A percentile compares a stretch with the other conserved stretches of the same genome.
These are phyloP conservation scores for Lipomyces kockii DNA, from an alignment of 805 yeast genomes.

Conservation along the genomic window DNA sequence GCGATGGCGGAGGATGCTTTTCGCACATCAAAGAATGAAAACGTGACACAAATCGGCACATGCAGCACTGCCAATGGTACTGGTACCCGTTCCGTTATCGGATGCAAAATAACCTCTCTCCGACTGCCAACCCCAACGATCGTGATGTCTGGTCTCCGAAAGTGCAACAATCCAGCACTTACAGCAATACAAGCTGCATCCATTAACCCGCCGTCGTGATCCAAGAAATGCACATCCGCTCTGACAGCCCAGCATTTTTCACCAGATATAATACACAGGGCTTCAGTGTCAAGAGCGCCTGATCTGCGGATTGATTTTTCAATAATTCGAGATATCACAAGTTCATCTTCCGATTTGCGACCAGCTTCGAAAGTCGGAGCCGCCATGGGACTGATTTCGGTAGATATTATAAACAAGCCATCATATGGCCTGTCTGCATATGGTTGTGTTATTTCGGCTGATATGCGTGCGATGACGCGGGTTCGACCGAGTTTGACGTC, in stretches of 20 bases:
- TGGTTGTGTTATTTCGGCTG: slow-evolving; percentile 78
- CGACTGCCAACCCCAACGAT: slow-evolving; percentile 49
- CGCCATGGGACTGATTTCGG: slow-evolving; percentile 91
- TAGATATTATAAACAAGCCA: slow-evolving; percentile 80
- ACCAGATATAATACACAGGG: slow-evolving; percentile 89
- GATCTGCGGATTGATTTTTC: slow-evolving; percentile 93
- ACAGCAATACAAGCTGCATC: slow-evolving; percentile 92
- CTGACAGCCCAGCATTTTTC: slow-evolving; percentile 87
- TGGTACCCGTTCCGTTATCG: slow-evolving; percentile 79
- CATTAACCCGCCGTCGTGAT: slow-evolving; percentile 90
- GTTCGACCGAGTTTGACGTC: slow-evolving; percentile 81
- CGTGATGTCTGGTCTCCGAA: slow-evolving; percentile 79
- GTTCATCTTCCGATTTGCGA: slow-evolving; percentile 76
- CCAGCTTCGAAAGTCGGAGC: slow-evolving; percentile 78
- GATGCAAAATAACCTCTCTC: slow-evolving; percentile 57
- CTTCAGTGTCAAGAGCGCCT: slow-evolving; percentile 87
- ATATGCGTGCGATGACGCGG: slow-evolving; percentile 67
- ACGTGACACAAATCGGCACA: slow-evolving; percentile 86
- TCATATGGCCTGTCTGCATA: slow-evolving; percentile 92
- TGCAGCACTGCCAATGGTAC: slow-evolving; percentile 84
- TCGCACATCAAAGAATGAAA: slow-evolving; percentile 63
- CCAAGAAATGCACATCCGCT: slow-evolving; percentile 86
- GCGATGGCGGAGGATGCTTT: slow-evolving; percentile 17
- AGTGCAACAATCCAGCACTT: slow-evolving; percentile 82
- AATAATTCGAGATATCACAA: slow-evolving; percentile 75